phyloP scores from a whole-genome alignment of 768 basidiomycete species.

The Tulasnella sp. region DNA sequence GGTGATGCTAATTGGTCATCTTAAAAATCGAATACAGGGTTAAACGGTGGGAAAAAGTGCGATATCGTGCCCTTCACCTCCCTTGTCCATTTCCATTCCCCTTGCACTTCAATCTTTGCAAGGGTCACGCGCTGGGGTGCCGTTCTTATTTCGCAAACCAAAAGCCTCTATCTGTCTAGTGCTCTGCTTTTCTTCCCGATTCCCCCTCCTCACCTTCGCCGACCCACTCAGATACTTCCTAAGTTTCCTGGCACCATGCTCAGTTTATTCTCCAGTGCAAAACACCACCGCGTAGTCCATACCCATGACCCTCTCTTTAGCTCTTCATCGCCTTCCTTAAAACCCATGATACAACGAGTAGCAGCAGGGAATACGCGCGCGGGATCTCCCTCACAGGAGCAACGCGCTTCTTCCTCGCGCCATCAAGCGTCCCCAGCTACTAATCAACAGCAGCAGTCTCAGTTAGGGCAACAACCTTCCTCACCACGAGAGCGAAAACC shows the following conservation, averaged over 20 bases:
- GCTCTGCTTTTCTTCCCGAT: too few relatives aligned
- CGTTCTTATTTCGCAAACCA: not conserved
- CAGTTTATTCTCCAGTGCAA: constrained; percentile 15
- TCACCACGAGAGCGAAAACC: too few relatives aligned
- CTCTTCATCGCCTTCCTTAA: constrained; percentile 35
- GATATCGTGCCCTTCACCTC: constrained; percentile 6
- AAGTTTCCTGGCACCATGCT: too few relatives aligned
- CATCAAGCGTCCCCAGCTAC: not conserved
- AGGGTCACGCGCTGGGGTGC: not conserved
- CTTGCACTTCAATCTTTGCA: not conserved
- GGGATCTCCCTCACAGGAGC: not conserved
- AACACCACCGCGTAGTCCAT: not conserved
- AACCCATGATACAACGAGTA: constrained; percentile 25
- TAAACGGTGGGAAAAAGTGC: too few relatives aligned
- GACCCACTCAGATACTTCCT: too few relatives aligned
- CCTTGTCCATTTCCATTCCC: not conserved
- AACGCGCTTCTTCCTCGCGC: not conserved
- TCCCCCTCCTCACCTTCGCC: too few relatives aligned
- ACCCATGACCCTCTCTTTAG: not conserved
- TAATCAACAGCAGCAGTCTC: too few relatives aligned
- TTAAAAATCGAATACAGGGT: too few relatives aligned
- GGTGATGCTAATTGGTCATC: too few relatives aligned
- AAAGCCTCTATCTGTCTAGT: not conserved
- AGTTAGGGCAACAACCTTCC: too few relatives aligned
- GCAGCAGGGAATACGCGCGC: not conserved